Evolutionary conservation across 768 basidiomycete species (phyloP), one percentile per base, ranked within the genome.

Genomic region (Tremella fuciformis): DNA sequence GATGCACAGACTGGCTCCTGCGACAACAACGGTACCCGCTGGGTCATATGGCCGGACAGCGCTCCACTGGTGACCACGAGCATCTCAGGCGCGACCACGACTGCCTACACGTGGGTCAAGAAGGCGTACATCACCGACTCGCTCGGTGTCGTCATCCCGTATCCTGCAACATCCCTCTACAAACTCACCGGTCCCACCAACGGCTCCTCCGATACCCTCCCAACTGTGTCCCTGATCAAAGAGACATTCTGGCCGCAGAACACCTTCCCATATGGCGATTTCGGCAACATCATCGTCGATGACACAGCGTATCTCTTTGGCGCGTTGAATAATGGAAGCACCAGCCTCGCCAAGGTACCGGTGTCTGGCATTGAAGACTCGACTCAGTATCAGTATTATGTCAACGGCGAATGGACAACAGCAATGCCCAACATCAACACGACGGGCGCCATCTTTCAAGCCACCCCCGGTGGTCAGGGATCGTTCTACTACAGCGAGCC

Each of bases 61-160:
- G 25, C 51, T 11, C 51, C 51, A 6, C 51, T 53, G 13, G 51
- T 53, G 4, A 16, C 51, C 16, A n/a, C 25, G 9, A n/a, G 37
- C 8, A 24, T 16, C 13, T 15, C 51, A 6, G 8, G 44, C 26
- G 39, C 40, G 15, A 44, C 39, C 13, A 58, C 51, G 7, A 42
- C n/a, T 15, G 57, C 57, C 25, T 58, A 58, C 26, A 41, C 48
- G 16, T 58, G 48, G 49, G 51, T 58, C 50, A 50, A 51, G 48
- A 51, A 46, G 13, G 29, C 40, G 13, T 22, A 58, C 34, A 50
- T 58, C 38, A 58, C 57, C n/a, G 34, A 58, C 24, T n/a, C 39
- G 3, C 39, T 58, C 19, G 38, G n/a, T 16, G 34, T 50, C 57
- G 24, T 58, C 7, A 41, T 41, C 9, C 18, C 15, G 16, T 16